Evolutionary conservation across 2,329 filamentous ascomycete genomes (phyloP).

Genomic region (Phaeosphaeriaceae sp.): DNA sequence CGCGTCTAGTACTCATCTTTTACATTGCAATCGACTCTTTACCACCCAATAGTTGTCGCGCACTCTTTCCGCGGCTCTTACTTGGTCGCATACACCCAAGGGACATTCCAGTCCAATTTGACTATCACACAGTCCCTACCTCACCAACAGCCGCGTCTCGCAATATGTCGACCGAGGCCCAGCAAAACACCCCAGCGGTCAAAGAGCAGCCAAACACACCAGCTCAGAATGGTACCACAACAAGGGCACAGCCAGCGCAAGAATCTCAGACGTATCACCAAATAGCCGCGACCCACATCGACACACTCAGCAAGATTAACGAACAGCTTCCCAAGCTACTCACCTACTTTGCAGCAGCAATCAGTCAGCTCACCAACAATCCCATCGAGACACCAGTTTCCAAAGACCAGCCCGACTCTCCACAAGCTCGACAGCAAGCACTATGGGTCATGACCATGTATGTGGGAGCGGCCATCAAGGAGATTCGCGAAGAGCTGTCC

Average conservation of each 20-base stretch:
- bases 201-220: slow-evolving; percentile 10
- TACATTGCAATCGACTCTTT: slow-evolving; percentile 1
- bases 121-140: background rate
- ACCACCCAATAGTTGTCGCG: background rate
- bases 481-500: slow-evolving; percentile 32
- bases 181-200: slow-evolving; percentile 6
- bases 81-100: background rate
- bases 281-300: slow-evolving; percentile 42
- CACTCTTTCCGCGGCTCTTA: background rate
- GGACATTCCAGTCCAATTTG: background rate
- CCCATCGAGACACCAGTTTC: slow-evolving; percentile 60
- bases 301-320: slow-evolving; percentile 38
- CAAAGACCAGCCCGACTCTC: slow-evolving; percentile 33
- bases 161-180: slow-evolving; percentile 22
- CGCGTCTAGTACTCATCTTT: background rate
- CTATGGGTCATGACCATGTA: slow-evolving; percentile 62
- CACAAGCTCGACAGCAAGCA: slow-evolving; percentile 53
- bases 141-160: background rate
- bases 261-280: slow-evolving; percentile 36
- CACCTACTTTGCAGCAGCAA: slow-evolving; percentile 79
- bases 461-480: slow-evolving; percentile 77
- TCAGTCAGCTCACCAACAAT: slow-evolving; percentile 64
- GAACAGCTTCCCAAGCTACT: slow-evolving; percentile 58
- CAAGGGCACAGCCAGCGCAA: slow-evolving; percentile 2
- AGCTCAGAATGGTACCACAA: slow-evolving; percentile 5